These are phyloP conservation scores for Xylaria sp. DNA, from an alignment of 2,329 filamentous ascomycete genomes.

Conservation along the genomic window DNA sequence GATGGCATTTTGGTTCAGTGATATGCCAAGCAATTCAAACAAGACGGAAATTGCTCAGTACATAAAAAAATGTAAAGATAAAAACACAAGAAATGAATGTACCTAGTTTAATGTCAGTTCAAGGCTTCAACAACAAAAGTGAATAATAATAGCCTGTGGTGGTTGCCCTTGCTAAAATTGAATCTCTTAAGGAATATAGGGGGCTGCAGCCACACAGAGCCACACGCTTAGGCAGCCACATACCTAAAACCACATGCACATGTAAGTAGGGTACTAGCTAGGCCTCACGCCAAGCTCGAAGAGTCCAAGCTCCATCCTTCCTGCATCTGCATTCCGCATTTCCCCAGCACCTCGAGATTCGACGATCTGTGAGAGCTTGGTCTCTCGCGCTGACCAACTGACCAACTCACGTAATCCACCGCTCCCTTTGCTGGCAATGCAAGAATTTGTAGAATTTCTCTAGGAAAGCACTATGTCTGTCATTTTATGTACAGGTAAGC, in stretches of 20 bases:
- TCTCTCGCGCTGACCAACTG: slow-evolving; percentile 7
- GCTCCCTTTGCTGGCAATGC: slow-evolving; percentile 16
- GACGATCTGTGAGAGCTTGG: slow-evolving; percentile 28
- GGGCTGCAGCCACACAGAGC: background rate
- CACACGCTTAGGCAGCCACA: background rate
- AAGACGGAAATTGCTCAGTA: too few relatives aligned
- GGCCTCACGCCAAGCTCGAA: slow-evolving; percentile 4
- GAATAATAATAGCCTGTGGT: too few relatives aligned
- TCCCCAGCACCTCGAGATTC: slow-evolving; percentile 4
- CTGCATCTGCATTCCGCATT: background rate
- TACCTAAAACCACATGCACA: background rate
- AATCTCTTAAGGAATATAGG: background rate
- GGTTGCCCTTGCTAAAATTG: too few relatives aligned
- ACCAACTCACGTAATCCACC: slow-evolving; percentile 21
- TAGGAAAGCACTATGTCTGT: slow-evolving; percentile 61
- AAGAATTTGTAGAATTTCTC: background rate
- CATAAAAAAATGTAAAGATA: too few relatives aligned
- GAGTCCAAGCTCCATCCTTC: slow-evolving; percentile 1
- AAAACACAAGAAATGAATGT: too few relatives aligned
- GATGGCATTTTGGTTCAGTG: too few relatives aligned
- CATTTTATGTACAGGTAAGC: slow-evolving; percentile 69
- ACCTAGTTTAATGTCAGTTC: too few relatives aligned
- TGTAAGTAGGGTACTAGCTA: background rate
- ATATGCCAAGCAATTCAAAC: too few relatives aligned
- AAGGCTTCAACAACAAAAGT: too few relatives aligned